Base-by-base conservation (phyloP, 805 yeast genomes). In the Wickerhamiella occidentalis region DNA sequence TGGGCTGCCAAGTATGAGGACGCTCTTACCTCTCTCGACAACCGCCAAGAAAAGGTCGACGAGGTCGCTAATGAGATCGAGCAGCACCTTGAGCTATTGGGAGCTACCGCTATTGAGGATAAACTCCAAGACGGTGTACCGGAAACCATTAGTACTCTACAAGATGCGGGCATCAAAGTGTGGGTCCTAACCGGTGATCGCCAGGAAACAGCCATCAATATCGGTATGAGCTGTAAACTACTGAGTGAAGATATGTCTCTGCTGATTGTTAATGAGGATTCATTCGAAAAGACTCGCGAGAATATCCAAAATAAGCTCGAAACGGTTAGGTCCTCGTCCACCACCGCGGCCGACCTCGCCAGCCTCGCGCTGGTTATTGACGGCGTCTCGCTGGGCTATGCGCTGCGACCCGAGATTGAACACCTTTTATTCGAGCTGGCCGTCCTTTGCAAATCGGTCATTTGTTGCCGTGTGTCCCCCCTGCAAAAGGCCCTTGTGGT, bases 121-220 rank as follows among this genome's bases (percentile, higher is more conserved):
- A 90, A 92, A 62, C 70, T 92, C 44, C 99, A 92, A 68, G 97
- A 90, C 51, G 98, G 96, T 37, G 99, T 92, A 18, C 97, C 99
- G 1, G 98, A 92, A 56, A 87, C 98, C 1, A 94, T 92, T 53
- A 92, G 85, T 56, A 84, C 94, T 5, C 73, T 92, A 50, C 98
- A 94, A 63, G 86, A 83, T 50, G 99, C 99, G 0, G 97, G 97
- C 13, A 88, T 94, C 55, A 90, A 87, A 64, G 78, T 92, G 15
- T 92, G 99, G 99, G 96, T 92, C 21, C 71, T 92, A 46, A 92
- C 99, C 2, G 99, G 99, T 58, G 99, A 92, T 63, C 77, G 96
- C 64, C 99, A 94, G 64, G 99, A 92, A 64, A 92, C 99, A 12
- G 99, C 99, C 0, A 84, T 92, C 56, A 92, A 92, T 64, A 92